Base-by-base conservation (phyloP, 495 filamentous ascomycete species). In the Daldinia grandis region DNA sequence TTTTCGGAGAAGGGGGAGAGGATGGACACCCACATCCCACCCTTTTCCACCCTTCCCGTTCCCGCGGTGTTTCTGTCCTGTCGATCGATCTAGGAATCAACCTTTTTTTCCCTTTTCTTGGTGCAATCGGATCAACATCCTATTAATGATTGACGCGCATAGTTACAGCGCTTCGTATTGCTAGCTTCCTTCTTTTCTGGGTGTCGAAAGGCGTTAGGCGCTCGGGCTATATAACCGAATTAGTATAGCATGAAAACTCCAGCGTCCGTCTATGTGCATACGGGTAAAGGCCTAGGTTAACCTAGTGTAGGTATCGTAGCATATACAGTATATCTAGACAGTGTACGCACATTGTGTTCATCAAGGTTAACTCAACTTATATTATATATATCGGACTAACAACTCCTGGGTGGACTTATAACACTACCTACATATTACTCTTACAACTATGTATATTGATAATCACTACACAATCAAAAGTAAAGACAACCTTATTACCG, bases 41-140 rank as follows among this genome's bases (percentile, higher is more conserved):
- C n/a, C n/a, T n/a, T 24, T 49, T 31, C 28, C 30, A 30, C 27
- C n/a, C 19, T 58, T 12, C 53, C 51, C 25, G 27, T 17, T 64
- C 37, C 27, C 19, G 42, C 42, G 42, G 2, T 47, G 42, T 47
- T 47, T 47, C 42, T 21, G 19, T 47, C 21, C 4, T 21, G 42
- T 64, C 60, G 64, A 72, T 68, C 60, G 69, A 72, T 72, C 69
- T 68, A 15, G 55, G 19, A 64, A 56, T 60, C 38, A 60, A 59
- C 53, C 54, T 49, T 51, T 31, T 53, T 50, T 44, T 5, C 25
- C 4, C 5, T 40, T 14, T 47, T 10, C 9, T 24, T 21, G 9
- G 42, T 47, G 42, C 49, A 53, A 53, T 53, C 9, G 10, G 44
- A 17, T 50, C 5, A 21, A 2, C 7, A 12, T 9, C 51, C 25